A percentile compares a stretch with the other conserved stretches of the same genome.
These are phyloP conservation scores for Austroboletus niveus DNA, from an alignment of 1,284 basidiomycete genomes.

Conservation along the genomic window DNA sequence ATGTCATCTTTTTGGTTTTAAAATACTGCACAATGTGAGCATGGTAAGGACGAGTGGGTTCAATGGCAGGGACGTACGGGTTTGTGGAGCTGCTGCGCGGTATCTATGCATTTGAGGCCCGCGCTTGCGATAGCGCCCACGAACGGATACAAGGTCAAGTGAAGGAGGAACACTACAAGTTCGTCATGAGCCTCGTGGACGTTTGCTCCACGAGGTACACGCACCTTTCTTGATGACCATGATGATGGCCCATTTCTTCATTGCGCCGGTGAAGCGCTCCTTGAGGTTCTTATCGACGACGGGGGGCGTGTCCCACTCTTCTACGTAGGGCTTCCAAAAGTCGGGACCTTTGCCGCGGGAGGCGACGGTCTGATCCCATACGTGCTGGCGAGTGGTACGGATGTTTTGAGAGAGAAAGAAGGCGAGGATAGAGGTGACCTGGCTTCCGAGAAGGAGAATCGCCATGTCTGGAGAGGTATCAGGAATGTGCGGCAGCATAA, in stretches of 20 bases:
- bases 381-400: slow-evolving; percentile 70
- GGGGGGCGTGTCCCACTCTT: slow-evolving; percentile 82
- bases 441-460: slow-evolving; percentile 66
- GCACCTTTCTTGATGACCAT: slow-evolving; percentile 51
- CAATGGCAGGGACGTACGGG: slow-evolving; percentile 44
- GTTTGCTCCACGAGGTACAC: slow-evolving; percentile 12
- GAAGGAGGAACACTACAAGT: slow-evolving; percentile 60
- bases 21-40: slow-evolving; percentile 59
- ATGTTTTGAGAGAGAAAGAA: slow-evolving; percentile 83
- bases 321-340: slow-evolving; percentile 87
- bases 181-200: background rate
- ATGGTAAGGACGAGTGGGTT: background rate
- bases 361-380: slow-evolving; percentile 76
- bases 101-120: slow-evolving; percentile 65
- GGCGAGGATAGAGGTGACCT: slow-evolving; percentile 68
- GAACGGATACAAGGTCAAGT: slow-evolving; percentile 70
- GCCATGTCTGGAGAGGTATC: slow-evolving; percentile 58
- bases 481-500: background rate
- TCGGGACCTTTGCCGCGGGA: slow-evolving; percentile 76
- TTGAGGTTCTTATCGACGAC: slow-evolving; percentile 32
- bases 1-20: slow-evolving; percentile 75
- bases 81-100: slow-evolving; percentile 67
- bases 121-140: slow-evolving; percentile 65
- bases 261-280: slow-evolving; percentile 39
- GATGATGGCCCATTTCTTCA: slow-evolving; percentile 48